phyloP scores from a whole-genome alignment of 192 early-diverging fungal genomes.

The Dispira simplex region DNA sequence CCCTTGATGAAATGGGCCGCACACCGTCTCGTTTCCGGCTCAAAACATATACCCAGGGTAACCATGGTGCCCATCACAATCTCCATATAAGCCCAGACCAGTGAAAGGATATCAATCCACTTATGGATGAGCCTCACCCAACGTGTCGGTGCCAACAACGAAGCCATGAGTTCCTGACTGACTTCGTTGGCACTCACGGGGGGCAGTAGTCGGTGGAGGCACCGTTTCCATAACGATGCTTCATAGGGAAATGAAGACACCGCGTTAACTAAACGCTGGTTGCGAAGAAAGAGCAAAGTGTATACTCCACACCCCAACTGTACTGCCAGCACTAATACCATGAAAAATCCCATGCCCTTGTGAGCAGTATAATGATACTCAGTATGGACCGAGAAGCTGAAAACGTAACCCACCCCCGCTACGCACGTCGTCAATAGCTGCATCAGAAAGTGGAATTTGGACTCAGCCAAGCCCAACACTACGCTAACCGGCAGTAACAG shows the following conservation, averaged over 20 bases:
- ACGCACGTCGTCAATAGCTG: slow-evolving; percentile 4
- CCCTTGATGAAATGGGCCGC: slow-evolving; percentile 9
- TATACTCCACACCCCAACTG: not conserved
- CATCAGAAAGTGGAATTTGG: slow-evolving; percentile 1
- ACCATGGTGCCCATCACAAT: slow-evolving; percentile 3
- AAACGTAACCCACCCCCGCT: slow-evolving; percentile 1
- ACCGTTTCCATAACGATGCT: not conserved
- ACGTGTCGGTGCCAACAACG: not conserved
- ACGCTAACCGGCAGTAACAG: slow-evolving; percentile 6
- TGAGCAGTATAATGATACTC: not conserved
- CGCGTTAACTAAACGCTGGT: not conserved
- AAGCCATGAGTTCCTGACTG: too few relatives aligned
- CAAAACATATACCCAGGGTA: slow-evolving; percentile 3
- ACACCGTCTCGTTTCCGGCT: slow-evolving; percentile 8
- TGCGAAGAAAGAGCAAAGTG: not conserved
- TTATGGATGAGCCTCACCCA: not conserved
- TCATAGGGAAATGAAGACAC: not conserved
- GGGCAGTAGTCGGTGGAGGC: not conserved
- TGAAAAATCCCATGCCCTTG: slow-evolving; percentile 10
- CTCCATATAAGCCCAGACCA: slow-evolving; percentile 2
- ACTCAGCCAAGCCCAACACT: slow-evolving; percentile 4
- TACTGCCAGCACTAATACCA: not conserved
- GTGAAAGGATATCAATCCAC: slow-evolving; percentile 1
- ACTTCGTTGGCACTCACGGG: not conserved
- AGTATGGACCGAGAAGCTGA: not conserved